Percentiles rank a stretch among this genome's conserved stretches.
Conservation (phyloP, 1,284 basidiomycete genomes). For the Ganoderma resinaceum region DNA sequence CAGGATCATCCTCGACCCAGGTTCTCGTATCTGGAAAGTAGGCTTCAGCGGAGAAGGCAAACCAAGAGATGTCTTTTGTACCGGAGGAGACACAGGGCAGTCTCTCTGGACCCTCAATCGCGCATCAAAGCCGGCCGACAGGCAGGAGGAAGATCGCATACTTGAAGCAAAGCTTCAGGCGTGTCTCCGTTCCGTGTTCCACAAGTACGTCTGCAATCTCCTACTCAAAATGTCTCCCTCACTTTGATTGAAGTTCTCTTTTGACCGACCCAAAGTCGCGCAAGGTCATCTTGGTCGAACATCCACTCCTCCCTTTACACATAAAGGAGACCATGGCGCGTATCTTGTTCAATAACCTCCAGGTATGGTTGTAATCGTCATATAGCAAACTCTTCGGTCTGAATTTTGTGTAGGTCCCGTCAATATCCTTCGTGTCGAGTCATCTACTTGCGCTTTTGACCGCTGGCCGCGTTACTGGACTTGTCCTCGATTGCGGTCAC, state of each 20-base stretch:
- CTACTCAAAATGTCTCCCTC: constrained; percentile 19
- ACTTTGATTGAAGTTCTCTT: constrained; percentile 67
- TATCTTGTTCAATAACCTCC: constrained; percentile 89
- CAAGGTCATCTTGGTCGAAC: constrained; percentile 92
- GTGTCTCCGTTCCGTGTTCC: constrained; percentile 80
- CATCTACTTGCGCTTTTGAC: constrained; percentile 87
- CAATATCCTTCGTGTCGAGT: constrained; percentile 90
- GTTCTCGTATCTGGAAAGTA: constrained; percentile 86
- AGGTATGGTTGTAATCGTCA: constrained; percentile 55
- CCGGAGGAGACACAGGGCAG: constrained; percentile 47
- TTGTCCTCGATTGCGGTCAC: constrained; percentile 93
- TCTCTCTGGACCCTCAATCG: constrained; percentile 69
- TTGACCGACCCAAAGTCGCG: constrained; percentile 93
- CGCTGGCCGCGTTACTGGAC: constrained; percentile 87
- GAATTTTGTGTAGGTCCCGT: constrained; percentile 72
- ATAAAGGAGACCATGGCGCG: constrained; percentile 90
- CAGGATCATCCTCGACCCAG: constrained; percentile 84
- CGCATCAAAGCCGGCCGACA: constrained; percentile 57
- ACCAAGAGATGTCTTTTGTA: constrained; percentile 78
- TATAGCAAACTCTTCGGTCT: constrained; percentile 5
- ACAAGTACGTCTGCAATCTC: constrained; percentile 66
- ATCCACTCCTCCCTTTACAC: constrained; percentile 84
- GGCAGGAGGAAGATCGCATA: constrained; percentile 75
- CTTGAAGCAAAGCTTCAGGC: constrained; percentile 74
- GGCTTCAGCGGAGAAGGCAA: constrained; percentile 91